Conservation (phyloP, 768 basidiomycete genomes). For the Mycena polygramma region DNA sequence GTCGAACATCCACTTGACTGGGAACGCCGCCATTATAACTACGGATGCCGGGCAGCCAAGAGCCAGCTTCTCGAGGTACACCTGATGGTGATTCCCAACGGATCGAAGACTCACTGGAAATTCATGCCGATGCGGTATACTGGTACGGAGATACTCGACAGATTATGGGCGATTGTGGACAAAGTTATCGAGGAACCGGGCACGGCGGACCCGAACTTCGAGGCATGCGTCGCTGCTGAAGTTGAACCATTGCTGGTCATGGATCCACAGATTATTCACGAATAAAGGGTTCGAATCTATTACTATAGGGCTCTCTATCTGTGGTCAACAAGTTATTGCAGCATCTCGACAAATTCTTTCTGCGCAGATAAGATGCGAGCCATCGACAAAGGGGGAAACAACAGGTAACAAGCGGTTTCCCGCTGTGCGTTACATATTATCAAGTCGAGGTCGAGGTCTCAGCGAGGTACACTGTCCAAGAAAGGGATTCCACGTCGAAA, state of each 20-base stretch:
- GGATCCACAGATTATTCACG: constrained; percentile 6
- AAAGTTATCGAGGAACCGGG: not conserved
- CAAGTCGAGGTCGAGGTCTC: too few relatives aligned
- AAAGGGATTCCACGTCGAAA: too few relatives aligned
- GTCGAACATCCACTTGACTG: not conserved
- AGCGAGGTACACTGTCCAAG: too few relatives aligned
- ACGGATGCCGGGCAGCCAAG: not conserved
- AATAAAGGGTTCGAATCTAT: not conserved
- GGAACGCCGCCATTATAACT: not conserved
- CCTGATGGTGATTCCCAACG: constrained; percentile 12
- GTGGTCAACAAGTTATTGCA: too few relatives aligned
- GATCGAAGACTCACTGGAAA: not conserved
- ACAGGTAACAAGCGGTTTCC: too few relatives aligned
- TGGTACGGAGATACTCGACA: not conserved
- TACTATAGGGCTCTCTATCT: too few relatives aligned
- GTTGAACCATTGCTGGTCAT: not conserved
- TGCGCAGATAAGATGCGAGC: too few relatives aligned
- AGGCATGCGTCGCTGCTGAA: not conserved
- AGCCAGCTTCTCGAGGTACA: not conserved
- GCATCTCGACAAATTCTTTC: too few relatives aligned
- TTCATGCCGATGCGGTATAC: constrained; percentile 1
- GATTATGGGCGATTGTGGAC: not conserved
- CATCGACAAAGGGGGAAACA: too few relatives aligned
- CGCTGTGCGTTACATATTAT: too few relatives aligned
- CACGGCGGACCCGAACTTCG: not conserved